phyloP scores from a whole-genome alignment of 805 yeast species.

The Barnettozyma californica region DNA sequence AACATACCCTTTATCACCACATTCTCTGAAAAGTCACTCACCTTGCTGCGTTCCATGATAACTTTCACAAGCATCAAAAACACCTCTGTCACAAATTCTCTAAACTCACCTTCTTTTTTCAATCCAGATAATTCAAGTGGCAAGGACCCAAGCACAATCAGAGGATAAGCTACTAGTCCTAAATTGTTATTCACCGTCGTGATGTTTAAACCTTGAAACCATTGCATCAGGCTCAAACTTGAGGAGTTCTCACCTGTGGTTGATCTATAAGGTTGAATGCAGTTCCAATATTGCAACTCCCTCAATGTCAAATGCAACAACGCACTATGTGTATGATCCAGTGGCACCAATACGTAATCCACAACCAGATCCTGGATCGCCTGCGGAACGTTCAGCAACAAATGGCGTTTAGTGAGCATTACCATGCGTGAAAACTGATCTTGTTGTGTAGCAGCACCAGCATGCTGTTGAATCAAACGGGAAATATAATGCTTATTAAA shows the following conservation, averaged over 20 bases:
- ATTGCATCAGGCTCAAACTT: not conserved
- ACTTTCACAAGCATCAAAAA: conserved; percentile 10
- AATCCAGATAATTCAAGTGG: conserved; percentile 6
- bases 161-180: conserved; percentile 46
- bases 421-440: conserved; percentile 27
- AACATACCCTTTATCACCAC: conserved; percentile 11
- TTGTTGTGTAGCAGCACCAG: conserved; percentile 4
- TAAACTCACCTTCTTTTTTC: not conserved
- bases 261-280: conserved; percentile 6
- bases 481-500: conserved; percentile 36
- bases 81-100: conserved; percentile 5
- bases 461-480: conserved; percentile 16
- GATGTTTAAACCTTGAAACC: conserved; percentile 15
- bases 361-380: conserved; percentile 45
- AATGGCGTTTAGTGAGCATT: conserved; percentile 40
- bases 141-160: conserved; percentile 17
- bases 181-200: conserved; percentile 43
- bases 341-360: conserved; percentile 39
- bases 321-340: conserved; percentile 37
- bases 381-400: conserved; percentile 45
- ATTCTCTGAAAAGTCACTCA: conserved; percentile 2
- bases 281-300: conserved; percentile 34
- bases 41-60: not conserved
- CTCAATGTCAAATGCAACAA: conserved; percentile 40
- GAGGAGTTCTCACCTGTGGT: conserved; percentile 1